Base-by-base conservation (phyloP, 495 filamentous ascomycete species). In the Saxophila tyrrhenica region DNA sequence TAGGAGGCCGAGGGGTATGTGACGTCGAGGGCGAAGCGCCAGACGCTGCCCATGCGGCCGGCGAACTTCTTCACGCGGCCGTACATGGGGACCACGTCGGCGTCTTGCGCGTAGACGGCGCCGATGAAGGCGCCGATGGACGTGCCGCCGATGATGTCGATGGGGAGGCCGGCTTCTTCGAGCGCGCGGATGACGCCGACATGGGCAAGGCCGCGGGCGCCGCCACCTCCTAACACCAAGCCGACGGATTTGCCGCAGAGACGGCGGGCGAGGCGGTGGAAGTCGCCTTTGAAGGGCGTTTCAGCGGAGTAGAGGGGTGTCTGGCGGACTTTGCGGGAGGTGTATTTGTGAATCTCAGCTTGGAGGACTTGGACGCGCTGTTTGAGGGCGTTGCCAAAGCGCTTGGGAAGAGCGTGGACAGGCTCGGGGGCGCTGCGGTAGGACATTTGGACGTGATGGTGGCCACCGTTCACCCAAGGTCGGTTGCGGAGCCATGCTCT, bases 51-150 rank as follows among this genome's bases (percentile, higher is more conserved):
- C 92, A 98, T 97, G 38, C 92, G 83, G 7, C 91, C 90, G 0
- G 91, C 82, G 65, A 98, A 98, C 64, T 95, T 94, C 77, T 98
- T 97, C 17, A 88, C 91, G 20, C 91, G 78, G 1, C 91, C 89
- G 58, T 94, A 95, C 79, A 97, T 94, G 9, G 92, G 92, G 1
- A 98, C 89, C 7, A 96, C 83, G 67, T 97, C 94, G 10, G 92
- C 94, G 64, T 98, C 92, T 32, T 91, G 84, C 10, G 92, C 94
- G 65, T 98, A 98, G 3, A 98, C 72, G 0, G 86, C 92, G 2
- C 94, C 92, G 62, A 96, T 91, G 67, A 98, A 97, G 2, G 94
- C 81, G n/a, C 92, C 92, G 58, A 98, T 98, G 0, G 92, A 97
- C 1, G 92, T 98, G 7, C 92, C 92, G 10, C 94, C 92, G 42